Conservation (phyloP, 1,284 basidiomycete genomes). For the Schizophyllum commune region DNA sequence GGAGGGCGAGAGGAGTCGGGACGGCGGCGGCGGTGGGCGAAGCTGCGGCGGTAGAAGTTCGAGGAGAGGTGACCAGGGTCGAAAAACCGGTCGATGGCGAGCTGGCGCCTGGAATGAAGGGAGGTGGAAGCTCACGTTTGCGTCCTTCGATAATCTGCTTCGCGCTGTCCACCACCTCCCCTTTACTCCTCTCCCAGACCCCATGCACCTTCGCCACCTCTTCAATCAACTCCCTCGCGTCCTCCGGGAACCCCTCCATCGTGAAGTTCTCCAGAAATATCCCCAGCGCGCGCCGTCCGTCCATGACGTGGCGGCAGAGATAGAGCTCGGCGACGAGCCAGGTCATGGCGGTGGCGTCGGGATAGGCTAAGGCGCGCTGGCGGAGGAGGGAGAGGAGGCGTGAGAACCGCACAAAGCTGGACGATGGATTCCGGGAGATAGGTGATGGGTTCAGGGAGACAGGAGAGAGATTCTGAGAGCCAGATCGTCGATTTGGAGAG, state of each 20-base stretch:
- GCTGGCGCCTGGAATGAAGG: no score
- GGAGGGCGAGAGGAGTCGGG: not conserved
- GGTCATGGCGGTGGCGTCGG: constrained; percentile 5
- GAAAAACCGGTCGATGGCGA: no score
- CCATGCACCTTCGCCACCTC: not conserved
- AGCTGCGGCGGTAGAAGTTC: not conserved
- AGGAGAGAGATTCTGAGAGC: no score
- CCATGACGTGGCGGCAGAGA: not conserved
- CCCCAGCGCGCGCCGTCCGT: not conserved
- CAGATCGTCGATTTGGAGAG: no score
- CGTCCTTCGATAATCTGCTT: no score
- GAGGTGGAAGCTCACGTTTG: no score
- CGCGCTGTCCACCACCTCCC: no score
- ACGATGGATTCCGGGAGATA: no score
- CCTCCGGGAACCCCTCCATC: not conserved
- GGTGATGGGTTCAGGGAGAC: no score
- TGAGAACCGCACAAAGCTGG: no score
- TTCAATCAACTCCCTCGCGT: not conserved
- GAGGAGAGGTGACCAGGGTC: no score
- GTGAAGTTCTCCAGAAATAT: not conserved
- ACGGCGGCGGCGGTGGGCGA: not conserved
- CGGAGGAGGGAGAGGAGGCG: constrained; percentile 5
- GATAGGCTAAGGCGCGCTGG: constrained; percentile 4
- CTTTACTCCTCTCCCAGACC: no score
- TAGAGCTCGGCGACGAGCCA: constrained; percentile 12